Conservation (phyloP, 352 stramenopile species). For the Phytophthora citricola region DNA sequence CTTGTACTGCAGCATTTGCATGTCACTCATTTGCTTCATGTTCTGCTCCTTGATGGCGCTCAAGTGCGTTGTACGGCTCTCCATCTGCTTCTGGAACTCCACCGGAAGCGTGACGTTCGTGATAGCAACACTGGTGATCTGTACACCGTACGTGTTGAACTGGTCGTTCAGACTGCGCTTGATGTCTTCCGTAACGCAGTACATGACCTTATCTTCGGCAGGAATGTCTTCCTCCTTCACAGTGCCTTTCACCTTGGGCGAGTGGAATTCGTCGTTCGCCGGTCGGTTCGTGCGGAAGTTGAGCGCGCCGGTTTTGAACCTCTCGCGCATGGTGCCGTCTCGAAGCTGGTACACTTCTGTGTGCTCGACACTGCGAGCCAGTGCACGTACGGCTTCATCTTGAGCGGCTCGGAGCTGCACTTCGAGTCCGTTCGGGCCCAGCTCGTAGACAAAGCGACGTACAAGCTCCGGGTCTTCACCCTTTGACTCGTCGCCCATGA, state of each 20-base stretch:
- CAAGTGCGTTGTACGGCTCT: constrained; percentile 69
- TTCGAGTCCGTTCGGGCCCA: constrained; percentile 84
- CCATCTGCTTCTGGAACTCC: constrained; percentile 74
- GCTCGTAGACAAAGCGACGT: constrained; percentile 89
- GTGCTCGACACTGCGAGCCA: constrained; percentile 88
- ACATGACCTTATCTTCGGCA: constrained; percentile 31
- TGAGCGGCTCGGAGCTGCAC: constrained; percentile 84
- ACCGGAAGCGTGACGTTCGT: constrained; percentile 71
- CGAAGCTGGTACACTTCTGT: constrained; percentile 88
- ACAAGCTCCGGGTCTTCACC: constrained; percentile 87
- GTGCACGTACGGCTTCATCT: constrained; percentile 79
- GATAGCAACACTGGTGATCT: constrained; percentile 80
- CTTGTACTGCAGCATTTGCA: constrained; percentile 75
- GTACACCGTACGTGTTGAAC: constrained; percentile 78
- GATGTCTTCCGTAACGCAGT: constrained; percentile 74
- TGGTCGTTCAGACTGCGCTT: constrained; percentile 76
- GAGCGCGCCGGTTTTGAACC: constrained; percentile 62
- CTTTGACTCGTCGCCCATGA: constrained; percentile 87
- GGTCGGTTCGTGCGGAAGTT: constrained; percentile 26
- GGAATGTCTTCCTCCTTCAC: constrained; percentile 11
- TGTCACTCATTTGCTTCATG: constrained; percentile 84
- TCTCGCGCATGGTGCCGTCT: constrained; percentile 74
- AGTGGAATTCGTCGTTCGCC: constrained; percentile 33
- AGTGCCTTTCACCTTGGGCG: constrained; percentile 22
- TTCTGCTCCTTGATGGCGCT: constrained; percentile 76